Evolutionary conservation across 768 basidiomycete genomes (phyloP).

Genomic region (Lentinula sp.): DNA sequence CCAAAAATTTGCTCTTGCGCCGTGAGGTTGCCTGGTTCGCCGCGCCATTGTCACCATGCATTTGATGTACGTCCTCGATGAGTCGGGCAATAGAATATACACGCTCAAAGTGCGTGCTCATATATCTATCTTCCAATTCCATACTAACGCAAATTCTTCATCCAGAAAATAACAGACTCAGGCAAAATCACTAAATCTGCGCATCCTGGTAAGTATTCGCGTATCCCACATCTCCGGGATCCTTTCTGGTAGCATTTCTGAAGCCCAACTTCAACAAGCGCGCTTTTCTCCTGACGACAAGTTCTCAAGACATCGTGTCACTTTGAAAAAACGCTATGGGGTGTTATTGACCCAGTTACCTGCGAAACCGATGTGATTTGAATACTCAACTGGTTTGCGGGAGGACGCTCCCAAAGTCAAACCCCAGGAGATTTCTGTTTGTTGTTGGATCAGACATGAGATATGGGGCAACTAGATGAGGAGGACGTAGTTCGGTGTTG

Average conservation of each 20-base stretch:
- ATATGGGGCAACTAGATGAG: background rate
- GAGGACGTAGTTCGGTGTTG: background rate
- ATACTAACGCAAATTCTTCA: conserved; percentile 1
- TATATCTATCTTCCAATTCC: background rate
- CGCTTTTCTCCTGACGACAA: conserved; percentile 99
- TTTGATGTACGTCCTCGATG: conserved; percentile 90
- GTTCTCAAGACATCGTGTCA: conserved; percentile 96
- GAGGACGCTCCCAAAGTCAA: background rate
- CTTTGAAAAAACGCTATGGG: conserved; percentile 89
- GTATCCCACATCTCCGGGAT: background rate
- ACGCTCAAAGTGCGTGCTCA: conserved; percentile 78
- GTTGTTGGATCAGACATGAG: background rate
- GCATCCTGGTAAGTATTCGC: conserved; percentile 72
- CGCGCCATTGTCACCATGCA: conserved; percentile 60
- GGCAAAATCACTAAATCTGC: conserved; percentile 92
- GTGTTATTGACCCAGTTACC: conserved; percentile 89
- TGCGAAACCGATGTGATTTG: conserved; percentile 66
- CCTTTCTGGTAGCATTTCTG: background rate
- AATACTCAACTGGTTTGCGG: background rate
- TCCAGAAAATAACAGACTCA: conserved; percentile 75
- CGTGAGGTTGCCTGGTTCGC: background rate
- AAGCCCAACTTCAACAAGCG: conserved; percentile 39
- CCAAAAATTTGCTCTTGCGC: background rate
- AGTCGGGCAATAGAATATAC: conserved; percentile 75
- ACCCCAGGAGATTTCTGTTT: background rate